Conservation (phyloP, 2,329 filamentous ascomycete species). For the Orbilia brochopaga region DNA sequence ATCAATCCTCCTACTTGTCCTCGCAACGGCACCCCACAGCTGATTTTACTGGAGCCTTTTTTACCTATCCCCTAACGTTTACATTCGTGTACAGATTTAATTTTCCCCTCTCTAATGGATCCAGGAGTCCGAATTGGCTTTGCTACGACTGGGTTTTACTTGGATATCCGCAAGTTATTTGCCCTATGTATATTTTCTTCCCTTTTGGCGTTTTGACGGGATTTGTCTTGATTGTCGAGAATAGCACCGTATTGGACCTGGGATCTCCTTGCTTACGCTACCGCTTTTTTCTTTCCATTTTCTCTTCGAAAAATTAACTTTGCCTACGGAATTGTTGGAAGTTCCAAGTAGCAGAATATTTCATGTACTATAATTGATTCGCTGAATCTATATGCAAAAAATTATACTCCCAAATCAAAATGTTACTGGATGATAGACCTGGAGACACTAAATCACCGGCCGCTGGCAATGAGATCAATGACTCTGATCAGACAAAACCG, state of each 20-base stretch:
- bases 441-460: not conserved
- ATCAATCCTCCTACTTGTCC: conserved; percentile 11
- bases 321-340: not conserved
- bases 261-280: too few species aligned
- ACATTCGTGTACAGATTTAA: conserved; percentile 40
- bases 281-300: not conserved
- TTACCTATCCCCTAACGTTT: conserved; percentile 23
- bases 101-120: conserved; percentile 10
- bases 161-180: not conserved
- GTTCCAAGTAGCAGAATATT: not conserved
- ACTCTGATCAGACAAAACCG: too few species aligned
- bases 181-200: not conserved
- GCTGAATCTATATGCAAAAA: not conserved
- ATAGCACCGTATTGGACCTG: too few species aligned
- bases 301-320: not conserved
- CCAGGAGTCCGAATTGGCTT: not conserved
- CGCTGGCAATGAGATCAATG: too few species aligned
- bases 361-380: not conserved
- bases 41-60: not conserved
- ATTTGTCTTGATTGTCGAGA: too few species aligned
- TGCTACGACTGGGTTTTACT: not conserved
- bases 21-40: conserved; percentile 35
- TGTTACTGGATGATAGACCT: not conserved
- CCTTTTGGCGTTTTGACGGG: not conserved
- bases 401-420: not conserved